Base-by-base conservation (phyloP, 805 yeast species). In the Tetrapisispora arboricola region DNA sequence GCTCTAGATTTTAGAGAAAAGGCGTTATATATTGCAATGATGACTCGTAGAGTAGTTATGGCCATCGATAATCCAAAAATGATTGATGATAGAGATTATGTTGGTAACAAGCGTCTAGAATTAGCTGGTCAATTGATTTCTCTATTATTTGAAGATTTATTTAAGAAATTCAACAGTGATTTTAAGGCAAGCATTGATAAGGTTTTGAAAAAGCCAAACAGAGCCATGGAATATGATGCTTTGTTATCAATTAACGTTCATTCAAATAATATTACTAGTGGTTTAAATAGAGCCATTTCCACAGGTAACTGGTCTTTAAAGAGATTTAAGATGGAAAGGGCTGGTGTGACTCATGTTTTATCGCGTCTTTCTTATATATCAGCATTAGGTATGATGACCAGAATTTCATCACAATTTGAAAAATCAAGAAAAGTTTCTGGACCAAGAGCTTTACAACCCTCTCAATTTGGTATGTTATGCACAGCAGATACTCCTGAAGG, bases 401-500 rank as follows among this genome's bases (percentile, higher is more conserved):
- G 98, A 68, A 92, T 92, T 40, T 85, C 96, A 6, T 90, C 97
- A n/a, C 98, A 92, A 64, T 92, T 92, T 57, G 98, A 92, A 62
- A 92, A 92, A 61, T 87, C 97, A 2, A 75, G 98, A 66, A 92
- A 92, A 63, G 98, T 92, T 32, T 84, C 95, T 1, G 98, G 98
- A 33, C 98, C 98, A 38, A 83, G 98, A 73, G 96, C 98, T 13
- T 72, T 92, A 49, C 98, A 92, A 64, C 98, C 98, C 10, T 92
- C 98, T 2, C 98, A 92, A 67, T 92, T 92, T 63, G 98, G 98
- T 60, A 92, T 92, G 97, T 71, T 92, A 45, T 92, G 98, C 71
- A 86, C 97, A 6, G 84, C 97, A 0, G 98, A 92, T 73, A 92
- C 98, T 0, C 98, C 98, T 1, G 98, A 92, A 73, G 98, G 98